phyloP scores from a whole-genome alignment of 176 grass and related monocot genomes.

The Miscanthus lutarioriparius region DNA sequence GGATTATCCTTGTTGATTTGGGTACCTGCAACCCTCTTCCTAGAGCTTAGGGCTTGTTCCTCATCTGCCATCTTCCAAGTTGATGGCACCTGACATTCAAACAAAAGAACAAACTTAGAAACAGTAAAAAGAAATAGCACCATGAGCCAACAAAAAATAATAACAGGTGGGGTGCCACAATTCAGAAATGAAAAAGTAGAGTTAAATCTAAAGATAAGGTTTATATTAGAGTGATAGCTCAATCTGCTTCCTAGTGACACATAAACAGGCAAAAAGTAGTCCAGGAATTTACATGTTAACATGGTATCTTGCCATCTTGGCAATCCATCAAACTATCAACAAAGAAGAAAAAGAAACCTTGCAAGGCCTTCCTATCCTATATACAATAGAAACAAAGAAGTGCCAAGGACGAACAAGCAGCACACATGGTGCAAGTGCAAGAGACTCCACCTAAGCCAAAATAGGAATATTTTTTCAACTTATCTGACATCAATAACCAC shows the following conservation, averaged over 20 bases:
- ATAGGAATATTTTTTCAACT: not conserved
- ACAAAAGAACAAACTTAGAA: not conserved
- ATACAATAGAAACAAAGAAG: not conserved
- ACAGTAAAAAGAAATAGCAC: not conserved
- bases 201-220: slow-evolving; percentile 33
- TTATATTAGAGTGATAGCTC: not conserved
- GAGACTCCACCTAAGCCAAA: not conserved
- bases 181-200: not conserved
- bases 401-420: not conserved
- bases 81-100: slow-evolving; percentile 12
- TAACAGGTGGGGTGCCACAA: not conserved
- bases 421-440: not conserved
- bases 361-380: not conserved
- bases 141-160: slow-evolving; percentile 3
- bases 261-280: not conserved
- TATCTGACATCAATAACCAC: not conserved
- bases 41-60: slow-evolving; percentile 63
- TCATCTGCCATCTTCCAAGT: slow-evolving; percentile 59
- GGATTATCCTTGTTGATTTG: slow-evolving; percentile 84
- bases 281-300: slow-evolving; percentile 32
- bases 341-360: not conserved
- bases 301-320: not conserved
- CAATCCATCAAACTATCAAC: not conserved
- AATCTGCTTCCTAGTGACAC: not conserved
- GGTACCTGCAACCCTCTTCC: slow-evolving; percentile 81